A percentile compares a stretch with the other conserved stretches of the same genome.
These are phyloP conservation scores for Chrysanthemum makinoi DNA, from an alignment of 129 eudicot genomes.

Conservation along the genomic window DNA sequence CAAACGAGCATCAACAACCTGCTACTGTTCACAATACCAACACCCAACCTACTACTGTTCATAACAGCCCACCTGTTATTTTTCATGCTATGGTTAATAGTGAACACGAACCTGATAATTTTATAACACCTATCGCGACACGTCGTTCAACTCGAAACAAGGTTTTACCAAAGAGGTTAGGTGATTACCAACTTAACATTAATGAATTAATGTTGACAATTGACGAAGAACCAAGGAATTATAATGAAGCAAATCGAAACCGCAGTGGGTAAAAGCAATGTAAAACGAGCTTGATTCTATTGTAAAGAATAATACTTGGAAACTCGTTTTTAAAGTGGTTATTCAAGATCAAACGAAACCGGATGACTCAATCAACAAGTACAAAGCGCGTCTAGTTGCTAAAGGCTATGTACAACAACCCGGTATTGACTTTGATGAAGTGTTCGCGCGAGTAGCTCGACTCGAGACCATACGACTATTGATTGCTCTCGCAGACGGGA, in stretches of 20 bases:
- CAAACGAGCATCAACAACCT: too few species aligned
- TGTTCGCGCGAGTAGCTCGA: background rate
- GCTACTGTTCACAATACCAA: too few species aligned
- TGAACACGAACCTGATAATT: background rate
- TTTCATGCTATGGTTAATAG: background rate
- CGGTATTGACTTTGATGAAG: background rate
- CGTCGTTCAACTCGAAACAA: background rate
- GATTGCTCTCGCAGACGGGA: too few species aligned
- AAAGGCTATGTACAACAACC: background rate
- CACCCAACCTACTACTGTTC: background rate
- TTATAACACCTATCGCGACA: background rate
- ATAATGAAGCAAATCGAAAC: background rate
- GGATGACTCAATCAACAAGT: background rate
- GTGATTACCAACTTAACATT: background rate
- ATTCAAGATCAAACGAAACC: background rate
- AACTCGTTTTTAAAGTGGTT: background rate
- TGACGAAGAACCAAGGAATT: conserved; percentile 4
- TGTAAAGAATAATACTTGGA: conserved; percentile 2
- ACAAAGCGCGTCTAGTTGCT: background rate
- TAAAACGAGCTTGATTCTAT: conserved; percentile 5
- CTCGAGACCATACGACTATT: background rate
- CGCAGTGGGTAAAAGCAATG: conserved; percentile 11
- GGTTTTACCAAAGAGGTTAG: background rate
- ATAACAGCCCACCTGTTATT: background rate
- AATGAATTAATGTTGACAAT: background rate